Evolutionary conservation across 2,329 filamentous ascomycete genomes (phyloP), one percentile per base, ranked within the genome.

Genomic region (Ceratocystis eucalypticola): DNA sequence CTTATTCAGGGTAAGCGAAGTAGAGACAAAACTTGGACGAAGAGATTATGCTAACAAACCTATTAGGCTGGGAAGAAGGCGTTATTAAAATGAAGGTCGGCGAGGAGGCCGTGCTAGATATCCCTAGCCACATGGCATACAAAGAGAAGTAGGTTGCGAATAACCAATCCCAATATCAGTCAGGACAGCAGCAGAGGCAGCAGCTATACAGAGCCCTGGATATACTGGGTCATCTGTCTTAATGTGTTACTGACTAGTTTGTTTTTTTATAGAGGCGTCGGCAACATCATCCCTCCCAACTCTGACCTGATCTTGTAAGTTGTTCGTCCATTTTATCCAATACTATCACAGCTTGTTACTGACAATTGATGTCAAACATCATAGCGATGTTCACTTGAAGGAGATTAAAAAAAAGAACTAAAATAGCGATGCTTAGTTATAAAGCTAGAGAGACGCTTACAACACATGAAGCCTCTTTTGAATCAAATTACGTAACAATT

Each of bases 1-100:
- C 88, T 97, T 73, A 96, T 99, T 78, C 84, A 83, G 80, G 93
- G 92, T 94, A 81, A 69, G 77, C 71, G 65, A 25, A 15, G 20
- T 30, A 15, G 50, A n/a, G 12, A 6, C 20, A 15, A 55, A 15
- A 12, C 17, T 22, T 8, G n/a, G 3, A 25, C 48, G 2, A n/a
- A 53, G 37, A 41, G 37, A 12, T 15, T 12, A 41, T 15, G 10
- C 25, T 17, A 48, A 63, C 57, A 64, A 33, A 25, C 15, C 25
- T 22, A 44, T 37, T 50, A 91, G 89, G 85, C 71, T 95, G 84
- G 91, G 91, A 91, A 73, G 86, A 96, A 77, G 92, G 88, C 70
- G 91, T 97, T 65, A 78, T 80, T 62, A 80, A 84, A 74, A 96
- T 99, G 93, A 87, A 87, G 74, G 80, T 96, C 68, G 92, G 93